Evolutionary conservation across 495 filamentous ascomycete species (phyloP), one percentile per base, ranked within the genome.

Genomic region (Penicillium pulvis): DNA sequence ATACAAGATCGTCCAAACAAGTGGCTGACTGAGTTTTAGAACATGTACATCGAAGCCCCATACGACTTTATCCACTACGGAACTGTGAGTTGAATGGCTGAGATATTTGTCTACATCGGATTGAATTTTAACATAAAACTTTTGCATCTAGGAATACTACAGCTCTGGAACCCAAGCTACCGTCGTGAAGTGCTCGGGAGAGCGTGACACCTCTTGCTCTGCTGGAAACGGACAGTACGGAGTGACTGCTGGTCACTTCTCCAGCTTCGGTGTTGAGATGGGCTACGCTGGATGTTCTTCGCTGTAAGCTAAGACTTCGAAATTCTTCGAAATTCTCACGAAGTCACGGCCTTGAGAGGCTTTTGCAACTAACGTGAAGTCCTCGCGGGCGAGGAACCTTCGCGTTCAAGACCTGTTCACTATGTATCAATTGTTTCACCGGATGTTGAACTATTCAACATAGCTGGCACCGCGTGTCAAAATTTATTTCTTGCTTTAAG

Each of bases 151-250:
- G 71, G 71, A 74, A 44, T 68, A 69, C 61, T 74, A 74, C 39
- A 72, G 70, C 61, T 60, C 53, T 14, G 71, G 71, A 1, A 59
- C 58, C n/a, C 12, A 51, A 17, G n/a, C 20, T 14, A 65, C 57
- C 26, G 58, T 47, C 41, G 35, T 64, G 10, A 56, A 64, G 20
- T 74, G 71, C 41, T 46, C 55, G 0, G 71, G 70, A 5, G 57
- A 74, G 57, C 71, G 71, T 19, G 71, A 74, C 42, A 24, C 24
- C 16, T 47, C 47, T 35, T 74, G 71, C 61, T 74, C 71, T 46
- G 71, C 72, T 39, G 72, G 72, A 11, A 70, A 75, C 58, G 65
- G 69, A 9, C 50, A 59, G 46, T 24, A 62, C 8, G 54, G 65
- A 48, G 68, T 71, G 35, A 74, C 67, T 24, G 39, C 51, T 23